A percentile compares a stretch with the other conserved stretches of the same genome.
phyloP scores from a whole-genome alignment of 345 rosid genomes.

The Schrenkiella parvula region DNA sequence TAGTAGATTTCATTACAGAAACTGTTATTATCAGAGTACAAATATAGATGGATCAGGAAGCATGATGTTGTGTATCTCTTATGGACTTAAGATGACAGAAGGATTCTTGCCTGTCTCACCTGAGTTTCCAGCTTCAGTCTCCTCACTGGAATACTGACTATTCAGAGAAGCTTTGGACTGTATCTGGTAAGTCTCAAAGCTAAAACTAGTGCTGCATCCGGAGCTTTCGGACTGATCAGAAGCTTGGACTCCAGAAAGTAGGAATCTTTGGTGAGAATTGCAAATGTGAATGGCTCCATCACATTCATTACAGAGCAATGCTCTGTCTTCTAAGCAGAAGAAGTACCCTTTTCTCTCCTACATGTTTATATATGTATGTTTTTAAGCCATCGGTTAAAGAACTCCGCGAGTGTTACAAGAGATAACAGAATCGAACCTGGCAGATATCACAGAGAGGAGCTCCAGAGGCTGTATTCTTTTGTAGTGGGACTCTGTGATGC shows the following conservation, averaged over 20 bases:
- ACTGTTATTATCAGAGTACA: not conserved
- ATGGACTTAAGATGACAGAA: constrained; percentile 2
- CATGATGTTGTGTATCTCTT: constrained; percentile 7
- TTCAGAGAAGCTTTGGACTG: constrained; percentile 20
- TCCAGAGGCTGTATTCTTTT: constrained; percentile 10
- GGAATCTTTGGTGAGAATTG: constrained; percentile 35
- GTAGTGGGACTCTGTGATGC: constrained; percentile 33
- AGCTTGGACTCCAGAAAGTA: constrained; percentile 35
- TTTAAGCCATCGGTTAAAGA: not conserved
- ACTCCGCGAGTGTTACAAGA: not conserved
- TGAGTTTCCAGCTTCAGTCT: constrained; percentile 29
- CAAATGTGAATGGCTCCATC: constrained; percentile 37
- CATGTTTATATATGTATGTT: not conserved
- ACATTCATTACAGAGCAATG: constrained; percentile 37
- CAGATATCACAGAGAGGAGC: constrained; percentile 39
- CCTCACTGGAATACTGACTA: constrained; percentile 24
- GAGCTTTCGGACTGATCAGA: constrained; percentile 24
- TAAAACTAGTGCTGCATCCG: constrained; percentile 20
- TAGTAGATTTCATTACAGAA: not conserved
- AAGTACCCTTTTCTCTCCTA: constrained; percentile 35
- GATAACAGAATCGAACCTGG: constrained; percentile 12
- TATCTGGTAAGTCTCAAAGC: constrained; percentile 23
- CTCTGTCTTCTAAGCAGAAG: constrained; percentile 42
- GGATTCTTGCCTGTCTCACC: constrained; percentile 7
- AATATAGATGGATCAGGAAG: constrained; percentile 27